These are phyloP conservation scores for Rhazya stricta DNA, from an alignment of 257 asterid species.

Conservation along the genomic window DNA sequence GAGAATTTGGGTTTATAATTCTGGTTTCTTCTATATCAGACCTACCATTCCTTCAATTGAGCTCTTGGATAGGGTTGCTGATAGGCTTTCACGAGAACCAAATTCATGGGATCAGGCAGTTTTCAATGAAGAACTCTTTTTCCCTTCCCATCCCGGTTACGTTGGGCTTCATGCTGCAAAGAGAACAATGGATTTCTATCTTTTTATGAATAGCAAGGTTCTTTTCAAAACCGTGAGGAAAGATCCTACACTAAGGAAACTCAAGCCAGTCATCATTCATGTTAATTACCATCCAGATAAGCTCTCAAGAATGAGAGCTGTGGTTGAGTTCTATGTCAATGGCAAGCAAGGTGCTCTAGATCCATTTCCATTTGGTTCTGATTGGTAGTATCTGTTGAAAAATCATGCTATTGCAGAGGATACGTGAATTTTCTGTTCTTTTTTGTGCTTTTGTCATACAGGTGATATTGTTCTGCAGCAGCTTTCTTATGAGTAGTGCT, in stretches of 20 bases:
- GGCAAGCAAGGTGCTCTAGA: conserved; percentile 73
- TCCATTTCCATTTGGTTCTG: conserved; percentile 72
- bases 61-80: conserved; percentile 75
- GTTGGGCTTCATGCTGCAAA: conserved; percentile 69
- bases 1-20: conserved; percentile 86
- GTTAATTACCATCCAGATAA: conserved; percentile 79
- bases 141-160: conserved; percentile 77
- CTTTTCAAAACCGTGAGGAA: conserved; percentile 72
- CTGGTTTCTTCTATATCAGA: conserved; percentile 77
- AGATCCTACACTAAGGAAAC: conserved; percentile 50
- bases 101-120: conserved; percentile 83
- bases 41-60: conserved; percentile 77
- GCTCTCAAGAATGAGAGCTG: conserved; percentile 67
- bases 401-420: not conserved
- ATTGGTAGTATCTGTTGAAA: conserved; percentile 15
- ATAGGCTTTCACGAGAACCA: conserved; percentile 44
- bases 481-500: not conserved
- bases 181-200: conserved; percentile 70
- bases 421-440: conserved; percentile 6
- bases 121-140: conserved; percentile 70
- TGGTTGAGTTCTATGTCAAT: conserved; percentile 62
- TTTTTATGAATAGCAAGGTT: conserved; percentile 80
- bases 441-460: not conserved
- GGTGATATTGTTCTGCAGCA: not conserved
- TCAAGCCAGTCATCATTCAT: conserved; percentile 72